Evolutionary conservation across 2,329 filamentous ascomycete species (phyloP).

Genomic region (Elsinoe perseae): DNA sequence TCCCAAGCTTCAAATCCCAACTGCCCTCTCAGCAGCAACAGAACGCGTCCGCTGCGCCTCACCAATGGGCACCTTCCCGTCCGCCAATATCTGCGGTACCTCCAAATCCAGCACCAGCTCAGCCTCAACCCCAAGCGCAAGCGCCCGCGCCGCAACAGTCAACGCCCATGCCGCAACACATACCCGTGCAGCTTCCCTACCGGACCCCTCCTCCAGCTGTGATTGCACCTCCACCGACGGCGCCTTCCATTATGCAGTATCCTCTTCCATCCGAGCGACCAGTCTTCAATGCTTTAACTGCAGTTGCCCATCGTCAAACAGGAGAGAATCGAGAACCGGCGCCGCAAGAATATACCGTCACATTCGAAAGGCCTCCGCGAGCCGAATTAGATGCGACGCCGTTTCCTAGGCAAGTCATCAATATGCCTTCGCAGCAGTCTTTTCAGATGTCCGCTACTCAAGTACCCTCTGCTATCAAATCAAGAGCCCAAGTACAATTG

Average conservation of each 20-base stretch:
- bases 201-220: not conserved
- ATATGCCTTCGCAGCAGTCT: not conserved
- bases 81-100: not conserved
- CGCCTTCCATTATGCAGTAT: not conserved
- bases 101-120: not conserved
- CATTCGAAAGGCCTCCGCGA: slow-evolving; percentile 5
- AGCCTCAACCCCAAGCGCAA: not conserved
- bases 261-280: not conserved
- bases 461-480: not conserved
- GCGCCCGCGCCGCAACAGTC: not conserved
- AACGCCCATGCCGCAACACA: not conserved
- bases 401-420: slow-evolving; percentile 3
- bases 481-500: not conserved
- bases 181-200: not conserved
- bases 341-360: slow-evolving; percentile 9
- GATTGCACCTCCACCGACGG: not conserved
- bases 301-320: slow-evolving; percentile 9
- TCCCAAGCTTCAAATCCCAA: not conserved
- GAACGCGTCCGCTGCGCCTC: not conserved
- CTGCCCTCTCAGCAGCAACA: not conserved
- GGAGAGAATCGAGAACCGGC: not conserved
- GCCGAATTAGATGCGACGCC: slow-evolving; percentile 5
- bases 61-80: slow-evolving; percentile 2
- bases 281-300: not conserved
- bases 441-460: not conserved